These are phyloP conservation scores for Aegilops umbellulata DNA, from an alignment of 176 grass and related monocot genomes.

Conservation along the genomic window DNA sequence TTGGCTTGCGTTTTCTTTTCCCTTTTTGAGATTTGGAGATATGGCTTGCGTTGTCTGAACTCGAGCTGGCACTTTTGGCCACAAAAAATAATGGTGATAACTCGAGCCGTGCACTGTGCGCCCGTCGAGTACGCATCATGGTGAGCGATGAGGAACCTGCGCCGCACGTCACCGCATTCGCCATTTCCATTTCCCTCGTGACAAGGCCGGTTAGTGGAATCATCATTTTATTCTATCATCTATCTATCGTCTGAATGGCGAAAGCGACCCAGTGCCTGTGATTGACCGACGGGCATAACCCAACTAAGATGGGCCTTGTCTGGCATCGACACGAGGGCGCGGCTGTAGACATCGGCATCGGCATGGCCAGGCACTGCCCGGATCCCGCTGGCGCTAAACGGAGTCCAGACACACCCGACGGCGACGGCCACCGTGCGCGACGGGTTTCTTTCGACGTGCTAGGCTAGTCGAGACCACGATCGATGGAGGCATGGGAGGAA, in stretches of 20 bases:
- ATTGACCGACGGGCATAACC: neutral
- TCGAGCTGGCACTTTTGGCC: too few species aligned
- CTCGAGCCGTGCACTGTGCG: too few species aligned
- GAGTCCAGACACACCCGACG: neutral
- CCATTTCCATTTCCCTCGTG: neutral
- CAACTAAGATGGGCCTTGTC: neutral
- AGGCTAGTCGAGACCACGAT: neutral
- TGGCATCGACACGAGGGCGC: neutral
- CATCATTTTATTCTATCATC: neutral
- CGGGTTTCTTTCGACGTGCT: neutral
- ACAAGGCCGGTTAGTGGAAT: neutral
- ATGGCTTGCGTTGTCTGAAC: neutral
- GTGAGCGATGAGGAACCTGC: neutral
- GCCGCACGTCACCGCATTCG: slow-evolving; percentile 14
- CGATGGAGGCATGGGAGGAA: neutral
- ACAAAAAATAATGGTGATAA: too few species aligned
- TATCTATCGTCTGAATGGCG: neutral
- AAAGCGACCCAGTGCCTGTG: slow-evolving; percentile 19
- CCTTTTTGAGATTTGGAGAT: too few species aligned
- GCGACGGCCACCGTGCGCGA: slow-evolving; percentile 3
- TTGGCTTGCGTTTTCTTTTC: neutral
- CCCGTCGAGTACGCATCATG: neutral
- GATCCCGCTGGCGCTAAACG: slow-evolving; percentile 1
- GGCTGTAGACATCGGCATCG: slow-evolving; percentile 22
- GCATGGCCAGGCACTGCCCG: slow-evolving; percentile 14